Base-by-base conservation (phyloP, 495 filamentous ascomycete genomes). In the Aspergillus mulundensis region DNA sequence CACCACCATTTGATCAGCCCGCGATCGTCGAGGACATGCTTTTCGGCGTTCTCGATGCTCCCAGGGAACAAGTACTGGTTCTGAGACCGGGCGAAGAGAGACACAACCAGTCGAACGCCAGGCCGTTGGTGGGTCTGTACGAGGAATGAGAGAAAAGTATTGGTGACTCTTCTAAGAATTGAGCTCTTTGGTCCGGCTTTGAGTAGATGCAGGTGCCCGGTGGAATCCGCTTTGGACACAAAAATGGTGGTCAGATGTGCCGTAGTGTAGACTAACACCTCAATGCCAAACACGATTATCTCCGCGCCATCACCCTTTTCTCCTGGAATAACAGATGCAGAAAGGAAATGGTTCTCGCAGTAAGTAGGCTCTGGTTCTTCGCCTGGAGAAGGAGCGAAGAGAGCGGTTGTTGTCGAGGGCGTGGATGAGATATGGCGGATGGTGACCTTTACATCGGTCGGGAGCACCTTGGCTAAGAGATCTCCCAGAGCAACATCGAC, bases 1-100 rank as follows among this genome's bases (percentile, higher is more conserved):
- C 91, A 95, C 94, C 94, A 99, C 94, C 94, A 99, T 59, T 86
- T 87, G 32, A 97, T 88, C 34, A 99, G 68, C 2, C 87, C 87
- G 48, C 90, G 75, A 62, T 99, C 94, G 61, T 95, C 90, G 16
- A 97, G 77, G n/a, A 97, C 86, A 73, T 97, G 95, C 62, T 99
- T 99, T 25, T 80, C 81, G 15, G 66, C 55, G 66, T 97, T 96
- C 56, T 92, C 86, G 25, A 90, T 82, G 65, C 91, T 96, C 8
- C 89, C 90, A 0, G 93, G 91, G 64, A 96, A 99, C 11, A 99
- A 79, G 63, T 99, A 99, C 69, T 97, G 93, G 53, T 87, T 84
- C 66, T 97, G 94, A 1, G 93, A 83, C 55, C 94, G 79, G 2
- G 95, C 94, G 67, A 99, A 99, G 6, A 99, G 81, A 14, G 90